phyloP scores from a whole-genome alignment of 2,329 filamentous ascomycete genomes.

The Colletotrichum musae region DNA sequence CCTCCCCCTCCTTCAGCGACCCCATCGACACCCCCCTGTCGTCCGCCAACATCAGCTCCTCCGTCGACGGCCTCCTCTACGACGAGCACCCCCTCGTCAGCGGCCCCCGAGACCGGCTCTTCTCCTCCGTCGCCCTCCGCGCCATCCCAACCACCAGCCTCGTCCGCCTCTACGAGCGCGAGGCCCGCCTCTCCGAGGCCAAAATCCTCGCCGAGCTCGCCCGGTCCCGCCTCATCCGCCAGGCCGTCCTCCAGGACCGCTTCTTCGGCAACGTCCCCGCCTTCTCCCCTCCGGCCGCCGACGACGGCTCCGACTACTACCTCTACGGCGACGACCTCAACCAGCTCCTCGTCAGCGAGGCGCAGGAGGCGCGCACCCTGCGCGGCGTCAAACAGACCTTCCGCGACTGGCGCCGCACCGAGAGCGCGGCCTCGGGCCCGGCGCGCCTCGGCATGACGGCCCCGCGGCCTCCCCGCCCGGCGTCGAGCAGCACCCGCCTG shows the following conservation, averaged over 20 bases:
- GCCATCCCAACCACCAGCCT: constrained; percentile 18
- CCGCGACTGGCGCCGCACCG: constrained; percentile 10
- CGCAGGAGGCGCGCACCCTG: constrained; percentile 9
- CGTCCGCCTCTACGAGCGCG: constrained; percentile 26
- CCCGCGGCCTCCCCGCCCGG: no score
- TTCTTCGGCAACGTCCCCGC: constrained; percentile 13
- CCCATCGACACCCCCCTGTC: constrained; percentile 8
- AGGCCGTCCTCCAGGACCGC: constrained; percentile 21
- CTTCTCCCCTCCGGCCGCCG: background rate
- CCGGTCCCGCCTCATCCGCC: constrained; percentile 22
- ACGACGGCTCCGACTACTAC: background rate
- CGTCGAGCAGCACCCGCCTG: no score
- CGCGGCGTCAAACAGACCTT: constrained; percentile 2
- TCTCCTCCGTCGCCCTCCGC: background rate
- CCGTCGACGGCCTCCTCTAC: background rate
- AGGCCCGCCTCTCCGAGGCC: constrained; percentile 29
- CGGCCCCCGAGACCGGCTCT: no score
- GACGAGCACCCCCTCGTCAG: background rate
- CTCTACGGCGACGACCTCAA: background rate
- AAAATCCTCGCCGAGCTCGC: constrained; percentile 27
- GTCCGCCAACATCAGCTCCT: background rate
- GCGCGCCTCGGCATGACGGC: no score
- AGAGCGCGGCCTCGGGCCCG: background rate
- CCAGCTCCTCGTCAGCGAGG: background rate
- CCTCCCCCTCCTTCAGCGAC: background rate